These are phyloP conservation scores for Medicago lupulina DNA, from an alignment of 306 rosid species.

Conservation along the genomic window DNA sequence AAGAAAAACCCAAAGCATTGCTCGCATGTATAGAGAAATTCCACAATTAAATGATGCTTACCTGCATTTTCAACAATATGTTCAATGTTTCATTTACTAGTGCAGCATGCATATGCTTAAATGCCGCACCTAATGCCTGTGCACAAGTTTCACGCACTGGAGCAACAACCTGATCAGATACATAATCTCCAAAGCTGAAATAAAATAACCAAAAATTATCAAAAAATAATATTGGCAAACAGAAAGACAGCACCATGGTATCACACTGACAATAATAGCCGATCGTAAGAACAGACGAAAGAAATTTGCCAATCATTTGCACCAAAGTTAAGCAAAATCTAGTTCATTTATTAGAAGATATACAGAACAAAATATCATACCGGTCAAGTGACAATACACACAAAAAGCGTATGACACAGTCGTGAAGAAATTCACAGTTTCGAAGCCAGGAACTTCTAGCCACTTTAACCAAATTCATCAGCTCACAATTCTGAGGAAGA, in stretches of 20 bases:
- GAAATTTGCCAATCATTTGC: neutral
- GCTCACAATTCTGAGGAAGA: conserved; percentile 68
- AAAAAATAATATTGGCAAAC: conserved; percentile 4
- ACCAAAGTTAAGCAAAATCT: conserved; percentile 18
- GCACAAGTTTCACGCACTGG: conserved; percentile 99
- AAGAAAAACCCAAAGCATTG: conserved; percentile 34
- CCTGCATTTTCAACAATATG: conserved; percentile 97
- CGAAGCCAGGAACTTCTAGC: conserved; percentile 89
- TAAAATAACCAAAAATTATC: conserved; percentile 39
- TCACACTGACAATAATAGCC: conserved; percentile 18
- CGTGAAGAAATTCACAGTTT: conserved; percentile 91
- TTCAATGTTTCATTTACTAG: conserved; percentile 81
- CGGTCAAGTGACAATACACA: conserved; percentile 93
- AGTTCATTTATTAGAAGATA: conserved; percentile 22
- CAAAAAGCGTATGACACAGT: conserved; percentile 86
- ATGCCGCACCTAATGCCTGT: conserved; percentile 92
- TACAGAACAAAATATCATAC: conserved; percentile 54
- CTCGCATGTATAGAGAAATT: conserved; percentile 27
- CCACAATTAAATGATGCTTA: conserved; percentile 54
- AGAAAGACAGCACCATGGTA: conserved; percentile 1
- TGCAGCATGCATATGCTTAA: conserved; percentile 91
- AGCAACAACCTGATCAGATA: conserved; percentile 99
- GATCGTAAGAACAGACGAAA: conserved; percentile 8
- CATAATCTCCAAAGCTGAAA: conserved; percentile 98
- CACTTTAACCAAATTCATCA: conserved; percentile 74